Evolutionary conservation across 2,329 filamentous ascomycete genomes (phyloP).

Genomic region (Stachybotrys echinatus): DNA sequence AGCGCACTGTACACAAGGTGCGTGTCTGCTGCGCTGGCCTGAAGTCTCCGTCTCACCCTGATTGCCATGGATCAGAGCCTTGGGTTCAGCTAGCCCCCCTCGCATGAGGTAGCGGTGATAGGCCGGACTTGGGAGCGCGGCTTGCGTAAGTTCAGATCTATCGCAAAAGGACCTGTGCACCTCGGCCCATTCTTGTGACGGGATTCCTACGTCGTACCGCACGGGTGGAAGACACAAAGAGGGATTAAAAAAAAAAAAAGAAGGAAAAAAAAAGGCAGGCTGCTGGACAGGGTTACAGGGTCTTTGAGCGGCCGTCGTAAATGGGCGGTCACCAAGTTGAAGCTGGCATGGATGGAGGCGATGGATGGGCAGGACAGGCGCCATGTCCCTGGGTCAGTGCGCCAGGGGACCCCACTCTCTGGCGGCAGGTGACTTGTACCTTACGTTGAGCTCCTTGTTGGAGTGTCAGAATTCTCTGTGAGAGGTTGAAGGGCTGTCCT

Average conservation of each 20-base stretch:
- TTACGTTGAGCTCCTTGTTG: slow-evolving; percentile 19
- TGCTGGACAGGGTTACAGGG: too few species aligned
- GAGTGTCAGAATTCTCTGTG: not conserved
- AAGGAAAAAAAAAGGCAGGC: too few species aligned
- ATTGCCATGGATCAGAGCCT: not conserved
- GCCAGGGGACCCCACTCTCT: not conserved
- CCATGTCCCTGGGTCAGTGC: slow-evolving; percentile 28
- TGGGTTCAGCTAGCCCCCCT: not conserved
- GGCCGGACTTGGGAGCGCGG: not conserved
- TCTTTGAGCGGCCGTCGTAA: too few species aligned
- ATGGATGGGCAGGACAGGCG: too few species aligned
- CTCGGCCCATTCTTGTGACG: too few species aligned
- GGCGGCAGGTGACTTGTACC: slow-evolving; percentile 30
- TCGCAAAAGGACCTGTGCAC: not conserved
- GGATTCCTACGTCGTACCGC: too few species aligned
- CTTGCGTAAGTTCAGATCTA: not conserved
- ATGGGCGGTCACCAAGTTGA: not conserved
- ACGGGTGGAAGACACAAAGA: too few species aligned
- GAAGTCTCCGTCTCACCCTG: not conserved
- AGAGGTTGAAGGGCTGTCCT: not conserved
- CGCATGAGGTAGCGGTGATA: not conserved
- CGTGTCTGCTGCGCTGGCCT: not conserved
- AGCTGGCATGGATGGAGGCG: too few species aligned
- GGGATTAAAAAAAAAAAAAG: too few species aligned
- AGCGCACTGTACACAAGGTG: not conserved